A percentile compares a stretch with the other conserved stretches of the same genome.
phyloP scores from a whole-genome alignment of 768 basidiomycete genomes.

The Hemileccinum rubropunctum region DNA sequence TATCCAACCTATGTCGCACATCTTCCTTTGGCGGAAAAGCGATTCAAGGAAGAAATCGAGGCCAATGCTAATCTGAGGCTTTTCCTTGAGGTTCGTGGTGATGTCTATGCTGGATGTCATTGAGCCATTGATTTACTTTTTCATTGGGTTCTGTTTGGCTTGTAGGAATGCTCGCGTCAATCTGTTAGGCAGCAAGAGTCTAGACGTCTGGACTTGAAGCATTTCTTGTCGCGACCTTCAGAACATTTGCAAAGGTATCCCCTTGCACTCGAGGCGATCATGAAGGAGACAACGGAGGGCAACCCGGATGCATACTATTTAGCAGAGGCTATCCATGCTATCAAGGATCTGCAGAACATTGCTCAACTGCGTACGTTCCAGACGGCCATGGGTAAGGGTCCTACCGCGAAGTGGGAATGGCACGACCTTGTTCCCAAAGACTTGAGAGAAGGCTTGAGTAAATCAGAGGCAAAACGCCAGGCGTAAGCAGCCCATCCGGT shows the following conservation, averaged over 20 bases:
- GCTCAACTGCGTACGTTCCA: constrained; percentile 90
- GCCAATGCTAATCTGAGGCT: constrained; percentile 75
- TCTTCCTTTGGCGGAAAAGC: constrained; percentile 80
- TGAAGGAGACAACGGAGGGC: constrained; percentile 74
- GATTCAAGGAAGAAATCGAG: constrained; percentile 84
- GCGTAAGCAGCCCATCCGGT: constrained; percentile 50
- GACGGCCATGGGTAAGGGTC: constrained; percentile 79
- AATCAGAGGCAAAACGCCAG: constrained; percentile 81
- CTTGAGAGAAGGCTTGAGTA: constrained; percentile 54
- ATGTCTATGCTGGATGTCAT: background rate
- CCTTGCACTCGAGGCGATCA: constrained; percentile 79
- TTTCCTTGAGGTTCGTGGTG: constrained; percentile 72
- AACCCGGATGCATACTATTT: constrained; percentile 85
- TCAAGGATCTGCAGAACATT: constrained; percentile 76
- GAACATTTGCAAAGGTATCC: constrained; percentile 71
- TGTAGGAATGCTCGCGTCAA: constrained; percentile 37
- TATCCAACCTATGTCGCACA: constrained; percentile 87
- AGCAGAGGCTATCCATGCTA: constrained; percentile 78
- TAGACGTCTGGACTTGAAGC: constrained; percentile 59
- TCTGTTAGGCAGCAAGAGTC: constrained; percentile 52
- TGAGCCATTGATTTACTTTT: background rate
- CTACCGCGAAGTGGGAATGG: constrained; percentile 85
- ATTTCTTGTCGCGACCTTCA: constrained; percentile 58
- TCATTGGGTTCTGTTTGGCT: background rate
- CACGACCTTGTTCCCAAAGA: constrained; percentile 79